Evolutionary conservation across 2,329 filamentous ascomycete genomes (phyloP), one percentile per base, ranked within the genome.

Genomic region (Verticillium albo-atrum): DNA sequence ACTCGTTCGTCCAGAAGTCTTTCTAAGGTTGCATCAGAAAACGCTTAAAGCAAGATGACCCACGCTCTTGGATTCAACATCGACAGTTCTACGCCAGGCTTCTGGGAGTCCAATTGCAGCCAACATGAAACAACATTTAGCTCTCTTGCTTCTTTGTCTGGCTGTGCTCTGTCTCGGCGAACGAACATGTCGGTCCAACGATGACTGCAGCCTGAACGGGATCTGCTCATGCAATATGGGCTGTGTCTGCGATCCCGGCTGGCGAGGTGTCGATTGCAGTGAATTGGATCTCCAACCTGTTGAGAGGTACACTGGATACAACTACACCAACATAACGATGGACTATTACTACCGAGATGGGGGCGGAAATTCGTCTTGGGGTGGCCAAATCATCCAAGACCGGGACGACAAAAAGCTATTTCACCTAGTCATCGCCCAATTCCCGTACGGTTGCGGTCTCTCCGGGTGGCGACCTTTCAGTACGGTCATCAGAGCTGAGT

Each of bases 381-480:
- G 79, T 15, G 77, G 75, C 0, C 73, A 73, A 14, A 78, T 82
- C 34, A 57, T 81, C 0, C 76, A 76, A 42, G 80, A 82, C 55
- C 75, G 68, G 0, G 17, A 64, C 0, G 70, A 80, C 15, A 62
- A 62, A 1, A 57, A 58, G 0, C 67, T 79, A 0, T 79, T 80
- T 55, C 79, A 81, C 56, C 72, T 82, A 0, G 69, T 81, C 52
- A 71, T 73, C 1, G 75, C 77, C 0, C 77, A 81, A 55, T 79
- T 82, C 59, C 68, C 72, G 0, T 70, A 75, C 56, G 76, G 75
- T 6, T 82, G 79, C 56, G 78, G 78, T 0, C 69, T 82, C 1
- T 67, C 67, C 6, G 77, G 75, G n/a, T 82, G 80, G 79, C 70
- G 74, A 12, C 79, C 78, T 0, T 78, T 75, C 56, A 77, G 75